Evolutionary conservation across 2,329 filamentous ascomycete species (phyloP), one percentile per base, ranked within the genome.

Genomic region (Exophiala mesophila): DNA sequence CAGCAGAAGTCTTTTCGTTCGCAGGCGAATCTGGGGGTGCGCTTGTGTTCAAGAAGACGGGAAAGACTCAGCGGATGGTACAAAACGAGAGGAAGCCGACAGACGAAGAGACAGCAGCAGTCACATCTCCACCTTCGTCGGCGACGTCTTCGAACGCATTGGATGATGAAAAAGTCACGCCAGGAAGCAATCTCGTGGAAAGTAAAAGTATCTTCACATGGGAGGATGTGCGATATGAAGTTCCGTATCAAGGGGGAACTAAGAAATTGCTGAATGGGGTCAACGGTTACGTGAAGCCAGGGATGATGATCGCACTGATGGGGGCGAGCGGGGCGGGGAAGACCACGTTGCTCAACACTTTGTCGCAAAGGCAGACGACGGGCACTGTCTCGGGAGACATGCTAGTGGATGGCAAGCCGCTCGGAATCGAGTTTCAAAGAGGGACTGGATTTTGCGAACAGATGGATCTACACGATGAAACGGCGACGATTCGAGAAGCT

Each of bases 251-350:
- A 30, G 78, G 78, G 33, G 72, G 73, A 41, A 67, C 78, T 38
- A 72, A 76, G 26, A 74, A 78, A 58, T 68, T 86, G 1, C 67
- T 87, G 35, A 82, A 85, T 56, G 72, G 79, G 4, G 77, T 92
- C 45, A 82, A 73, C 44, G 87, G 87, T 1, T 90, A 85, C 53
- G 85, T 80, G 1, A 88, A 88, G 57, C 87, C 87, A 1, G 86
- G 87, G 13, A 65, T 83, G 13, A 81, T 94, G 76, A 80, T 87
- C 31, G 87, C 87, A 0, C 68, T 94, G 1, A 86, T 92, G 72
- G 88, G 88, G 40, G 84, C 83, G 2, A 86, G 79, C 3, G 85
- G 85, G 31, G 87, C 88, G 6, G 88, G 87, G 9, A 94, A 94
- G 65, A 89, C 85, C 0, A 92, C 87, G 0, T 68, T 94, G 0